Percentiles rank a stretch among this genome's conserved stretches.
phyloP scores from a whole-genome alignment of 257 asterid species.

The Przewalskia tangutica region DNA sequence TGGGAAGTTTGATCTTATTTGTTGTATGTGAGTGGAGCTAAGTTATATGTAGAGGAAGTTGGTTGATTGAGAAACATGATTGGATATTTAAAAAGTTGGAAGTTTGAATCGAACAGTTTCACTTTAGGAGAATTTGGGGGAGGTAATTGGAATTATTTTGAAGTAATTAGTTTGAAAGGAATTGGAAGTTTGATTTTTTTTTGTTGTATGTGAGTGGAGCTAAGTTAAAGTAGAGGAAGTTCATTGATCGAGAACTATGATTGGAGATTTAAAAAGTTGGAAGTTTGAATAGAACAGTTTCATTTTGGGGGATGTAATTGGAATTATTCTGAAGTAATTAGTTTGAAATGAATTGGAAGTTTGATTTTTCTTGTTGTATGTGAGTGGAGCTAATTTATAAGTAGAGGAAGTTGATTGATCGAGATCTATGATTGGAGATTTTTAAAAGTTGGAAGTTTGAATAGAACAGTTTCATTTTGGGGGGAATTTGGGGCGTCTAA shows the following conservation, averaged over 20 bases:
- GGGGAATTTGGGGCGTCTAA: no score
- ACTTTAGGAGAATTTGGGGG: no score
- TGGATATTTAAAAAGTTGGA: no score
- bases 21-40: neutral
- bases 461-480: no score
- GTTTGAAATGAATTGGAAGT: neutral
- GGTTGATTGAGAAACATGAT: neutral
- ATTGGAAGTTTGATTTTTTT: neutral
- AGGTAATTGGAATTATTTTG: no score
- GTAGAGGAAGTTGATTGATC: neutral
- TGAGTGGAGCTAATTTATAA: neutral
- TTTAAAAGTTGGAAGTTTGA: no score
- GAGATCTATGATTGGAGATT: neutral
- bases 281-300: neutral
- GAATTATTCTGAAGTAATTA: neutral
- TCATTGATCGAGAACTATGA: neutral
- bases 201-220: neutral
- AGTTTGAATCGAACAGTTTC: no score
- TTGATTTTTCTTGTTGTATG: neutral
- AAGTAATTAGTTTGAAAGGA: no score
- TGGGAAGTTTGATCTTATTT: neutral
- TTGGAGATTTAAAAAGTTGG: neutral
- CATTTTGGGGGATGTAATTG: neutral
- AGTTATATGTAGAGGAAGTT: neutral
- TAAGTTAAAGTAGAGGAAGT: neutral